Evolutionary conservation across 768 basidiomycete genomes (phyloP), one percentile per base, ranked within the genome.

Genomic region (Leccinum aurantiacum): DNA sequence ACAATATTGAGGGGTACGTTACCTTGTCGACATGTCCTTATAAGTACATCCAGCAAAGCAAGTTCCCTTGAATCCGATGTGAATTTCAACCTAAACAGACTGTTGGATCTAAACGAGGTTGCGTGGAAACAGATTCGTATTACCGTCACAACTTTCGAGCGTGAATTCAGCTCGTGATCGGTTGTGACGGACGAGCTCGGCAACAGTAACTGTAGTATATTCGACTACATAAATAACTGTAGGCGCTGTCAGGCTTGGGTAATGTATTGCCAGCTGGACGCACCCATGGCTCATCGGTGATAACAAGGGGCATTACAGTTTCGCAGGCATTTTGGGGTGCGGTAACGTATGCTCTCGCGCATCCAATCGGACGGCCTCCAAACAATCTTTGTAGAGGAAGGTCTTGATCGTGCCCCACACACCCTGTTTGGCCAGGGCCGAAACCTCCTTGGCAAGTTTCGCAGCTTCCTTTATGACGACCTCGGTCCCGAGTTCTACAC

Each of bases 361-460:
- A 53, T 68, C 67, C 58, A 63, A 52, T 13, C 59, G 63, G 15
- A 84, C 77, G 9, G 67, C 66, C 53, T 82, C 75, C 54, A 89
- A 68, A 17, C 80, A 78, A 55, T 84, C 82, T 48, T 76, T 77
- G 69, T 89, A 88, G 8, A 90, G 62, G 62, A 84, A 81, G 22
- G 68, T 68, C 86, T 88, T 90, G 68, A 90, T 88, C 54, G 87
- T 54, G 9, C 90, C 90, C 86, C 86, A 91, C 17, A 84, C 88
- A 13, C 89, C 88, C 5, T 71, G 71, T 37, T 78, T 74, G 8
- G 90, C 83, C 60, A 84, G 79, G 29, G 59, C 71, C 41, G 81
- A 77, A 57, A 87, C 74, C 47, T 75, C 68, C 25, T 82, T 79
- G 4, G 85, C 91, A 24, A 92, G 66, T 63, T 86, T 80, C 52